Percentiles rank a stretch among this genome's conserved stretches.
These are phyloP conservation scores for Petunia hybrid DNA, from an alignment of 305 asterid genomes.

Conservation along the genomic window DNA sequence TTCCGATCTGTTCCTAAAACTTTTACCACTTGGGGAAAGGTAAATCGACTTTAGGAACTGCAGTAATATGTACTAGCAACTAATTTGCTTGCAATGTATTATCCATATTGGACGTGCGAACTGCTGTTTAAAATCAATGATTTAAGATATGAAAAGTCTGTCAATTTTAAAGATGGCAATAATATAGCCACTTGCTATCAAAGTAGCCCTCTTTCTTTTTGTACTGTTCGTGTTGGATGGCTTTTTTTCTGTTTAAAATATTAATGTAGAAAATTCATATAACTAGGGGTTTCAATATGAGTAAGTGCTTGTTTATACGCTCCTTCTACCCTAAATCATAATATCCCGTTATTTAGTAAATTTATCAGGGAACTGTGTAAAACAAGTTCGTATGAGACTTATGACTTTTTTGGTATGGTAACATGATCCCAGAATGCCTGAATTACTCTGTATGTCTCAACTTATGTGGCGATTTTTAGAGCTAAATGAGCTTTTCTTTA, in stretches of 20 bases:
- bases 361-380: background rate
- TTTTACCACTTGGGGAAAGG: background rate
- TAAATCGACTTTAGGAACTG: background rate
- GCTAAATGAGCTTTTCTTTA: no score
- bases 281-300: background rate
- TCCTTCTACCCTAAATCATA: background rate
- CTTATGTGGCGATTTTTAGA: no score
- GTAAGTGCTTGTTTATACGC: background rate
- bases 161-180: background rate
- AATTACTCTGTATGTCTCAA: no score
- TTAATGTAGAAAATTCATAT: background rate
- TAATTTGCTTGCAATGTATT: no score
- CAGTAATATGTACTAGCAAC: no score
- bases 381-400: background rate
- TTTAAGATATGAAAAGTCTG: background rate
- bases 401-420: no score
- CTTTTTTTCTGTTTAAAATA: background rate
- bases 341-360: background rate
- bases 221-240: background rate
- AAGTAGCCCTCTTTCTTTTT: background rate
- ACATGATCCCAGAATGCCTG: no score
- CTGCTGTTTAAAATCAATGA: background rate
- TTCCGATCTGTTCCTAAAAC: background rate
- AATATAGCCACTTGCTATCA: slow-evolving; percentile 6
- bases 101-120: no score